Conservation (phyloP, 208 protist species). For the Phytomonas sp. region DNA sequence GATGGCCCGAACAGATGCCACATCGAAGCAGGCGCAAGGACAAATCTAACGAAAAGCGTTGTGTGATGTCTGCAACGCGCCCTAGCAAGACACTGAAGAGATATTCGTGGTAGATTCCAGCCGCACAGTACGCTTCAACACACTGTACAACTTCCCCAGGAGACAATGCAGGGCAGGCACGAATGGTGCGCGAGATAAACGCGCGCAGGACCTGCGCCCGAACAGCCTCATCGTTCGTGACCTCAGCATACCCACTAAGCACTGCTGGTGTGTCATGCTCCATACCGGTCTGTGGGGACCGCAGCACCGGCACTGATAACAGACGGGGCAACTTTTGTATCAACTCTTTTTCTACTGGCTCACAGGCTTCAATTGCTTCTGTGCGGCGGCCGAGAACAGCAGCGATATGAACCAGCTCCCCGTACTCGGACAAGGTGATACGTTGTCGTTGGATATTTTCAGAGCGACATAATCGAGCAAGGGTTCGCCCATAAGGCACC, state of each 20-base stretch:
- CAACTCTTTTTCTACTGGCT: background rate
- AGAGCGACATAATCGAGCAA: background rate
- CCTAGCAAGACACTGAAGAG: constrained; percentile 69
- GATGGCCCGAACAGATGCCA: constrained; percentile 24
- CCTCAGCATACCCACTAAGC: constrained; percentile 42
- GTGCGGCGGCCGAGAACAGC: background rate
- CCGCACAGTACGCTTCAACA: constrained; percentile 65
- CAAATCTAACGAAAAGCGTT: constrained; percentile 51
- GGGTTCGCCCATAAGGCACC: background rate
- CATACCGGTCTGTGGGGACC: background rate
- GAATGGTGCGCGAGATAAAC: constrained; percentile 59
- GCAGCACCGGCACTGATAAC: background rate
- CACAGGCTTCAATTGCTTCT: background rate
- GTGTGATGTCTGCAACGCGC: constrained; percentile 46
- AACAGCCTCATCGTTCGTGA: constrained; percentile 17
- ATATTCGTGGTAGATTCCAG: constrained; percentile 46
- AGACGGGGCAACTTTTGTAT: background rate
- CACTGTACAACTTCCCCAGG: constrained; percentile 49
- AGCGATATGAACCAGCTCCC: background rate
- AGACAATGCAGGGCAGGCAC: constrained; percentile 23
- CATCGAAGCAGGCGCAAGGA: constrained; percentile 58
- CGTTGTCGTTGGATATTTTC: background rate
- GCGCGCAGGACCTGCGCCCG: constrained; percentile 39
- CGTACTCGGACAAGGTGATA: background rate
- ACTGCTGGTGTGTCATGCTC: constrained; percentile 36